Conservation (phyloP, 176 grass and related monocot genomes). For the Aegilops umbellulata region DNA sequence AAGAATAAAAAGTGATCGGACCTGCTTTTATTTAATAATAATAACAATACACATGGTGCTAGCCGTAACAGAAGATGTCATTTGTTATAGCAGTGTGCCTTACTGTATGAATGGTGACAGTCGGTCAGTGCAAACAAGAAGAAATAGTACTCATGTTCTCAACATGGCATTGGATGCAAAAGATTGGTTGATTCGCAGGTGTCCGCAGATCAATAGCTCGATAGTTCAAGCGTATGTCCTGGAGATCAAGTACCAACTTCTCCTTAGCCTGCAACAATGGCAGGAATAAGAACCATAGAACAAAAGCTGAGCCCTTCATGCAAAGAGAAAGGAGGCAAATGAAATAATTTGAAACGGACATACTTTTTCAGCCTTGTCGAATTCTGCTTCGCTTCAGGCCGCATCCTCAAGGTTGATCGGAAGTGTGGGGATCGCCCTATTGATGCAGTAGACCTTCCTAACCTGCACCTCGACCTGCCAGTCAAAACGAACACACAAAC, state of each 20-base stretch:
- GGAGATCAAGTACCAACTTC: slow-evolving; percentile 77
- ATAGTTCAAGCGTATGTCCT: slow-evolving; percentile 76
- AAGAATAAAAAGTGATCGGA: background rate
- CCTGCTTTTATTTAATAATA: background rate
- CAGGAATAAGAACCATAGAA: slow-evolving; percentile 1
- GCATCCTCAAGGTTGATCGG: slow-evolving; percentile 90
- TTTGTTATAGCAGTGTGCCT: background rate
- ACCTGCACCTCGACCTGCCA: slow-evolving; percentile 85
- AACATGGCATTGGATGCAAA: slow-evolving; percentile 75
- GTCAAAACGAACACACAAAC: background rate
- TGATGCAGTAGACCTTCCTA: slow-evolving; percentile 80
- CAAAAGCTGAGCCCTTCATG: background rate
- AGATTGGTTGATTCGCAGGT: slow-evolving; percentile 69
- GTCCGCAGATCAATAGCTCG: slow-evolving; percentile 73
- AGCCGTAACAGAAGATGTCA: background rate
- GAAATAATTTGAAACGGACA: background rate
- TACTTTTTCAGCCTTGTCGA: slow-evolving; percentile 70
- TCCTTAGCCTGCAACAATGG: slow-evolving; percentile 53
- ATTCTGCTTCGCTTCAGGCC: slow-evolving; percentile 66
- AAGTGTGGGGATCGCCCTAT: slow-evolving; percentile 61
- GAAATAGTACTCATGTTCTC: slow-evolving; percentile 46
- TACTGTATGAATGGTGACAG: background rate
- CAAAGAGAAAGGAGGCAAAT: background rate
- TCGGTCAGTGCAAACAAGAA: background rate
- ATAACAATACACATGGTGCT: background rate